Evolutionary conservation across 179 eudicot genomes (phyloP), one percentile per base, ranked within the genome.

Genomic region (Patellifolia procumbens): DNA sequence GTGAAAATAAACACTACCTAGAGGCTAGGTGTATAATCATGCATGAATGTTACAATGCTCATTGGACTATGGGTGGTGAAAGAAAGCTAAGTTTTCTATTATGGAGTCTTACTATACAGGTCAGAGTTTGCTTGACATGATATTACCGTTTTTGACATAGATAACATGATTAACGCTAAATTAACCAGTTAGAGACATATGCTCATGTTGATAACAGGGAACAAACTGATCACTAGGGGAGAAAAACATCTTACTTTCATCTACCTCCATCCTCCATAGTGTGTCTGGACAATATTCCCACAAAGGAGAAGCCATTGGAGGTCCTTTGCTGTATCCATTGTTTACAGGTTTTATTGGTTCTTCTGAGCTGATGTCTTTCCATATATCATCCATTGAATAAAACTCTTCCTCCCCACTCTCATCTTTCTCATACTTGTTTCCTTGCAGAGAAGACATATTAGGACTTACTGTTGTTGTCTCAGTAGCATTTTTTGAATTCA

Each of bases 321-420:
- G 83, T 43, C 86, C 84, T 64, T 84, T 83, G 45, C 84, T 69
- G 67, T 74, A 81, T 60, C 74, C 72, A 61, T 75, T 83, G 43
- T 42, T 66, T 51, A 82, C 87, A 20, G 88, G 88, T 73, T 81
- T 84, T 31, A 87, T 86, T 29, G 81, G 81, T 70, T 85, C 81
- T 71, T 86, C 90, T 52, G 85, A 73, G 52, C 86, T 86, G 20
- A 94, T 92, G 45, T 94, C 97, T 74, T 87, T 90, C 97, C 97
- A 94, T 83, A 94, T 94, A 35, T 94, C 97, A 83, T 94, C 97
- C 89, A 91, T 85, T 60, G 97, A 87, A 77, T 81, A 87, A 39
- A 48, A 83, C 56, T 86, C 79, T 60, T 74, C 74, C 42, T 71
- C 71, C 45, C 74, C 78, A 60, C 71, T 82, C 43, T 69, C 77